Percentiles rank a stretch among this genome's conserved stretches.
These are phyloP conservation scores for Backusella mclennaniae DNA, from an alignment of 192 early-diverging fungal genomes.

Conservation along the genomic window DNA sequence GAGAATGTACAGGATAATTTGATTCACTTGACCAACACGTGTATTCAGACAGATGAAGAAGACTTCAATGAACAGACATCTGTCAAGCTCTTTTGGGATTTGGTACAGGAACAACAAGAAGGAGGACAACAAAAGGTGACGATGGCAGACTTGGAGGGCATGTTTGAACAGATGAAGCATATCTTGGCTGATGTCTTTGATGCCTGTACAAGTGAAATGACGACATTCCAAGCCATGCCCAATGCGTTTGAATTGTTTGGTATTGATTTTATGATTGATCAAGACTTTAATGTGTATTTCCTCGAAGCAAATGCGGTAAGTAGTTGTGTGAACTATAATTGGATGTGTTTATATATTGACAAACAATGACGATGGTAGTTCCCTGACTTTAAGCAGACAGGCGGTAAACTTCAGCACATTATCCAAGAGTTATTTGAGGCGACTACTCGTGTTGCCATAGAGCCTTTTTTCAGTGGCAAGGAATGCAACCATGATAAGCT, in stretches of 20 bases:
- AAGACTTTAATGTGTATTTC: constrained; percentile 46
- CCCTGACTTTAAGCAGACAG: constrained; percentile 72
- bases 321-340: background rate
- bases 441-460: constrained; percentile 38
- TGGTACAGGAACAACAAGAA: constrained; percentile 22
- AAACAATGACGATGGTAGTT: constrained; percentile 29
- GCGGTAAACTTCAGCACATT: constrained; percentile 43
- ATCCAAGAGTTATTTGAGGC: constrained; percentile 61
- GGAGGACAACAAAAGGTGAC: constrained; percentile 9
- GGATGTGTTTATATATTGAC: background rate
- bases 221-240: constrained; percentile 60
- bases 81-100: constrained; percentile 57
- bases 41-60: constrained; percentile 50
- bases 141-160: constrained; percentile 35
- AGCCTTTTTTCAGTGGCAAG: constrained; percentile 30
- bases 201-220: constrained; percentile 57
- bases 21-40: constrained; percentile 66
- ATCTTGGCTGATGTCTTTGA: constrained; percentile 57
- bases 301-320: constrained; percentile 63
- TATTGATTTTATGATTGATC: constrained; percentile 64
- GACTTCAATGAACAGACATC: constrained; percentile 53
- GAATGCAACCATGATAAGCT: constrained; percentile 2
- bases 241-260: constrained; percentile 70
- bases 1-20: constrained; percentile 45
- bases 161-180: constrained; percentile 57